Conservation (phyloP, 805 yeast species). For the Candida piceae region DNA sequence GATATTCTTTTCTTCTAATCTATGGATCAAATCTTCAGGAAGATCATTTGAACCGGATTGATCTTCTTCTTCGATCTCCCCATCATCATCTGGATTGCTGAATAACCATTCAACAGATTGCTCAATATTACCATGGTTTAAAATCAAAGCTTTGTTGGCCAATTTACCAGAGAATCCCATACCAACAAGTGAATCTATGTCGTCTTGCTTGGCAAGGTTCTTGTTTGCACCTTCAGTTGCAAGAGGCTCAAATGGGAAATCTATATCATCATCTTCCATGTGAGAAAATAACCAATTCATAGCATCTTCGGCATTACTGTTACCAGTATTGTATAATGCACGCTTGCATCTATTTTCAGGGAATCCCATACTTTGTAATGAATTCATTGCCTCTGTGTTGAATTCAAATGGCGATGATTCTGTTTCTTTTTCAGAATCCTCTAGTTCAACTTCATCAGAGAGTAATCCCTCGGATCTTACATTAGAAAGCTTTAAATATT, state of each 20-base stretch:
- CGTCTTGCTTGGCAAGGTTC: constrained; percentile 31
- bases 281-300: constrained; percentile 89
- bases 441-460: constrained; percentile 35
- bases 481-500: constrained; percentile 37
- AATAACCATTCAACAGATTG: constrained; percentile 92
- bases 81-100: constrained; percentile 72
- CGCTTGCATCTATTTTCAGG: constrained; percentile 56
- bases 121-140: constrained; percentile 58
- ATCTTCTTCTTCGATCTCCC: constrained; percentile 36
- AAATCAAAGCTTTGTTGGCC: constrained; percentile 66
- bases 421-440: constrained; percentile 32
- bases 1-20: constrained; percentile 5
- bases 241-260: constrained; percentile 48
- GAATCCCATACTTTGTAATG: constrained; percentile 83
- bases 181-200: constrained; percentile 42
- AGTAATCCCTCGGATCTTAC: constrained; percentile 39
- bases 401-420: constrained; percentile 39
- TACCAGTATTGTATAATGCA: constrained; percentile 73
- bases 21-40: constrained; percentile 5
- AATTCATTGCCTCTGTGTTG: constrained; percentile 47
- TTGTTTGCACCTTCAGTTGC: constrained; percentile 4
- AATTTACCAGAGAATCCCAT: constrained; percentile 78
- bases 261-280: constrained; percentile 79
- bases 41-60: constrained; percentile 4
- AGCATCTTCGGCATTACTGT: constrained; percentile 59